phyloP scores from a whole-genome alignment of 192 early-diverging fungal genomes.

The Backusella sp. region DNA sequence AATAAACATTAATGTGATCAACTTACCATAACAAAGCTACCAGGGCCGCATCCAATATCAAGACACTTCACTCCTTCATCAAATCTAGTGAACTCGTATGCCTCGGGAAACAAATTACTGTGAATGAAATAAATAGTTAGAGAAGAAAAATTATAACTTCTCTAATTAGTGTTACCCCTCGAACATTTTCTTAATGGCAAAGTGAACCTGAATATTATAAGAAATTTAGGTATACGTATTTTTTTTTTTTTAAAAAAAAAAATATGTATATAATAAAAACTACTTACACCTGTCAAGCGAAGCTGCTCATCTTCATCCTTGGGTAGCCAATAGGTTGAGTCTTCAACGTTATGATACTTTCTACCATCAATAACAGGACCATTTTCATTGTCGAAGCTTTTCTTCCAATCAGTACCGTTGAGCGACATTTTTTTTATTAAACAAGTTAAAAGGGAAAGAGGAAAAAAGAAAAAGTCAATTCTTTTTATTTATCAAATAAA shows the following conservation, averaged over 20 bases:
- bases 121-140: neutral
- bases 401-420: neutral
- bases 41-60: constrained; percentile 31
- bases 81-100: neutral
- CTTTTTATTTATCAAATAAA: too few relatives aligned
- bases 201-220: constrained; percentile 24
- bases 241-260: neutral
- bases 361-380: neutral
- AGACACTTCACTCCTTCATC: constrained; percentile 20
- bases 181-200: constrained; percentile 22
- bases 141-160: neutral
- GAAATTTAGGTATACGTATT: neutral
- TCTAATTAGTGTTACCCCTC: constrained; percentile 9
- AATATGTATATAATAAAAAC: neutral
- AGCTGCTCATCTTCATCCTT: constrained; percentile 28
- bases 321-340: constrained; percentile 13
- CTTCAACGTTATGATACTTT: constrained; percentile 20
- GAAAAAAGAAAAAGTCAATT: neutral
- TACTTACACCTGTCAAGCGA: constrained; percentile 17
- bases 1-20: neutral
- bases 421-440: neutral
- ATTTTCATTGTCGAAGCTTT: neutral
- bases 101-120: neutral
- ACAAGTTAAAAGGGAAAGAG: neutral
- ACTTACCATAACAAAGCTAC: constrained; percentile 27